Evolutionary conservation across 306 rosid genomes (phyloP).

Genomic region (Vachellia collinsii): DNA sequence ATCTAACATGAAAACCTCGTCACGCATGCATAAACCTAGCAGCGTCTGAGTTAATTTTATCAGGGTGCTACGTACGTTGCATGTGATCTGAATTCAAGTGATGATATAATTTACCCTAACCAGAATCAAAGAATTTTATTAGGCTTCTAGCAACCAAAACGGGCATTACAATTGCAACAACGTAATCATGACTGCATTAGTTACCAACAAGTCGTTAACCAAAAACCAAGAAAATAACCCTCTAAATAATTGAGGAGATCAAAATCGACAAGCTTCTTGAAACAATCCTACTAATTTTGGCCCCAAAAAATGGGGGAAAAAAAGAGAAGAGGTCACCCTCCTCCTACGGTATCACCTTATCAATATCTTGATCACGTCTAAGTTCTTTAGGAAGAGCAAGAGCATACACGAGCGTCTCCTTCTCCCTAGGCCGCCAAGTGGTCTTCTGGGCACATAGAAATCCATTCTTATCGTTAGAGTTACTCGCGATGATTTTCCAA

Average conservation of each 20-base stretch:
- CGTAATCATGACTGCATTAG: slow-evolving; percentile 37
- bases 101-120: background rate
- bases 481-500: slow-evolving; percentile 90
- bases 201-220: slow-evolving; percentile 43
- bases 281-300: background rate
- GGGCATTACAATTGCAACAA: slow-evolving; percentile 52
- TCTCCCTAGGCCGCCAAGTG: slow-evolving; percentile 76
- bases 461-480: slow-evolving; percentile 80
- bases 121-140: slow-evolving; percentile 26
- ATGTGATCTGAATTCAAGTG: slow-evolving; percentile 20
- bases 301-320: background rate
- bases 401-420: slow-evolving; percentile 72
- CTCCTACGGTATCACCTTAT: background rate
- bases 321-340: background rate
- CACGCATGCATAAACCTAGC: too few relatives aligned
- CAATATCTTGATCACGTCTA: background rate
- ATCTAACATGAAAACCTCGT: too few relatives aligned
- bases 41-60: too few relatives aligned
- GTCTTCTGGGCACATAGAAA: slow-evolving; percentile 86
- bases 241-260: slow-evolving; percentile 34
- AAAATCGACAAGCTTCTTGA: slow-evolving; percentile 35
- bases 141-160: slow-evolving; percentile 31
- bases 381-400: slow-evolving; percentile 34
- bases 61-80: too few relatives aligned
- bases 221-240: slow-evolving; percentile 36